A percentile compares a stretch with the other conserved stretches of the same genome.
Evolutionary conservation across 2,329 filamentous ascomycete genomes (phyloP).

Genomic region (Fusarium bactridioides): DNA sequence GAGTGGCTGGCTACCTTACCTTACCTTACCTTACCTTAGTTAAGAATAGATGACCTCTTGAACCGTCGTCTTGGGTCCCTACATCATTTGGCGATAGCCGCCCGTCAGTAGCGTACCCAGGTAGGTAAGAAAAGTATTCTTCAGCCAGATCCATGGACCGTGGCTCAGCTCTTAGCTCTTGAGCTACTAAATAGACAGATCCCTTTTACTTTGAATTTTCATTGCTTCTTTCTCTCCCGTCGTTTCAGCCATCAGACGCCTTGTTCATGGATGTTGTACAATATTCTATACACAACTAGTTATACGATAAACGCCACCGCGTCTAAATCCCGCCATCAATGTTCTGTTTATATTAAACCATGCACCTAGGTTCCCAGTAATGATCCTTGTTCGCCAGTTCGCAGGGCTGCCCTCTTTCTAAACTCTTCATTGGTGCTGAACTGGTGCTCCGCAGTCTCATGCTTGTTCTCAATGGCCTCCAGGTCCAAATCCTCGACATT

Average conservation of each 20-base stretch:
- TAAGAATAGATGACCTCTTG: slow-evolving; percentile 24
- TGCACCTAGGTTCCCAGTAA: neutral
- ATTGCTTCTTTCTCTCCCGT: slow-evolving; percentile 17
- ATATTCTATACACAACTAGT: neutral
- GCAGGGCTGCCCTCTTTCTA: neutral
- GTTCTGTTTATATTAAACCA: neutral
- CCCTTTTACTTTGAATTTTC: slow-evolving; percentile 1
- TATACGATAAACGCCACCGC: slow-evolving; percentile 30
- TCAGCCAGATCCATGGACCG: neutral
- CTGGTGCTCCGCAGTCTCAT: neutral
- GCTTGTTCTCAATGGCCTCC: neutral
- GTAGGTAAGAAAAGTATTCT: neutral
- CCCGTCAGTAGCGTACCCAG: slow-evolving; percentile 1
- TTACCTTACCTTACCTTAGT: neutral
- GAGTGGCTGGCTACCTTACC: neutral
- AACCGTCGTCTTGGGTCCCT: slow-evolving; percentile 10
- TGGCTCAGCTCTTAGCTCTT: slow-evolving; percentile 15
- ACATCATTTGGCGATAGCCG: slow-evolving; percentile 19
- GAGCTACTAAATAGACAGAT: slow-evolving; percentile 21
- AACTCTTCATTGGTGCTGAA: neutral
- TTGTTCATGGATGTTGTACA: slow-evolving; percentile 15
- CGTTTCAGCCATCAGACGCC: slow-evolving; percentile 10
- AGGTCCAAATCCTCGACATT: slow-evolving; percentile 5
- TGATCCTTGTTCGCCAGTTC: neutral
- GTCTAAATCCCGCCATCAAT: slow-evolving; percentile 24